Evolutionary conservation across 306 rosid species (phyloP), one percentile per base, ranked within the genome.

Genomic region (Cajanus cajan): DNA sequence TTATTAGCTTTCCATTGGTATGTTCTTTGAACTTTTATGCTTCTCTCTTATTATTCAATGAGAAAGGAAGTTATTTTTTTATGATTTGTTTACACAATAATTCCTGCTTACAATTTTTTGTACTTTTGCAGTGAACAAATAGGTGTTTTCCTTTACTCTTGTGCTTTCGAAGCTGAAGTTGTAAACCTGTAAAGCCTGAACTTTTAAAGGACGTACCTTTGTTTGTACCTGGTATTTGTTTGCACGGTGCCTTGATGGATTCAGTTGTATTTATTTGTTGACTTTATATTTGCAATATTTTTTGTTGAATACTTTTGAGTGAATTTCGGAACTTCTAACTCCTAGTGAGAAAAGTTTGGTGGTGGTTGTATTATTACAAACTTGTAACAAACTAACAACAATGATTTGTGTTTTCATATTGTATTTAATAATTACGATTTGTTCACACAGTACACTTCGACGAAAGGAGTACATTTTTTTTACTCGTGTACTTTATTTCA

Each of bases 161-260:
- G 37, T 33, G 71, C 61, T 63, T 64, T 40, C 13, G 65, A 64
- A 76, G 63, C 37, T 50, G 8, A 76, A 39, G 50, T 63, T 62
- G 2, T 19, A 12, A 47, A 21, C 13, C 8, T 45, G 1, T 19
- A 12, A 47, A 21, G 12, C 8, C 13, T 21, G 11, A 47, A 28
- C 19, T 43, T n/a, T 6, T 16, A 24, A 2, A 34, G 15, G 10
- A 3, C 51, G 2, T 40, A 7, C 22, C 43, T 7, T 10, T 36
- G 5, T 34, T 52, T 4, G 21, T 72, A 0, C 31, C 6, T 50
- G 18, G 8, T 57, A 57, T 0, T 57, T 22, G 8, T 61, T 31
- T 61, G 68, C 4, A 15, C 19, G 72, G 51, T 36, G 28, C 24
- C 4, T 22, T 15, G 9, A 66, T 66, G 24, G 21, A 15, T 77